Base-by-base conservation (phyloP, 176 grass and related monocot genomes). In the Hordeum vulgare region DNA sequence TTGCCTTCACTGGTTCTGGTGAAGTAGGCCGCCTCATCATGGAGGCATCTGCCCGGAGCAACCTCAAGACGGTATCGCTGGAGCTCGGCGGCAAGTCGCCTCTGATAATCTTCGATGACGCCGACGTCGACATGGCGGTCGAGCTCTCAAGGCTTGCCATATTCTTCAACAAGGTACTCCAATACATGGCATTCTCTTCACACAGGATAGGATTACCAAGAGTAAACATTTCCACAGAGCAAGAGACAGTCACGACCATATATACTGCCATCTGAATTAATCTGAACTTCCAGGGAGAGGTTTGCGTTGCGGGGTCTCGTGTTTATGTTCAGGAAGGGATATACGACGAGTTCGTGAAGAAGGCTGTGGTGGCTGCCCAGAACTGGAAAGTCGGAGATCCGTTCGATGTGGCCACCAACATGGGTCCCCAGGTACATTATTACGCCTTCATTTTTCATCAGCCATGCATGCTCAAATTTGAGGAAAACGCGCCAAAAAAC, bases 31-130 rank as follows among this genome's bases (percentile, higher is more conserved):
- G 94, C 31, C 31, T 83, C 23, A 74, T 97, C 71, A 97, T 97
- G 94, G 90, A 94, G 81, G 79, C 94, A 0, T 84, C 94, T 0
- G 94, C 94, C 1, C 76, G 80, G 72, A 97, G 94, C 81, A 97
- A 97, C 83, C 65, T 97, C 65, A 97, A 97, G 90, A 77, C 31
- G 4, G 90, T 97, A 1, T 94, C 94, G 12, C 94, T 97, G 6
- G 94, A 97, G 85, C 83, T 97, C 24, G 94, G 94, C 6, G 94
- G 94, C 75, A 97, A 97, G 82, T 94, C 88, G 0, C 94, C 92
- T 11, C 47, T 97, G 71, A 92, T 97, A 57, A 71, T 97, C 80
- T 97, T 97, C 56, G 90, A 97, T 1, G 94, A 94, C 7, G 94
- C 94, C 26, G 88, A 94, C 62, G 63, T 98, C 31, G 93, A 95